These are phyloP conservation scores for Silene noctiflora DNA, from an alignment of 179 eudicot genomes.

Conservation along the genomic window DNA sequence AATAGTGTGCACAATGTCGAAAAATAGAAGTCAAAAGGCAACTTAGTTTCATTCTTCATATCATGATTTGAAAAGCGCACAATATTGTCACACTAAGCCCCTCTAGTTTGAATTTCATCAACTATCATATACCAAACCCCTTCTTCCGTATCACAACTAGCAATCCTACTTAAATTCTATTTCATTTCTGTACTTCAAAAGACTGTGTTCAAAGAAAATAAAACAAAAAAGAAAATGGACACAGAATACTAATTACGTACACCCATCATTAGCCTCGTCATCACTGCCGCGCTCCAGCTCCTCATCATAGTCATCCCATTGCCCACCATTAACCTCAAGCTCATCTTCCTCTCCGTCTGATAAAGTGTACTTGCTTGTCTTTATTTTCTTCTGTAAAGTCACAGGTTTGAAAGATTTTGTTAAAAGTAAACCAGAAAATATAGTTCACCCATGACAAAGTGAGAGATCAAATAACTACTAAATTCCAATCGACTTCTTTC, in stretches of 20 bases:
- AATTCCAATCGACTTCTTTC: neutral
- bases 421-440: neutral
- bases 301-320: conserved; percentile 77
- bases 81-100: neutral
- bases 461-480: neutral
- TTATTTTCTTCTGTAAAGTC: conserved; percentile 49
- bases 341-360: conserved; percentile 96
- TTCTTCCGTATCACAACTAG: neutral
- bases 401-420: neutral
- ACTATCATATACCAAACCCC: neutral
- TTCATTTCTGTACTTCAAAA: neutral
- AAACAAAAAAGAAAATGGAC: neutral
- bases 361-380: conserved; percentile 71
- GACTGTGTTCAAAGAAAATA: neutral
- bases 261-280: conserved; percentile 42
- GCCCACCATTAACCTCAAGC: conserved; percentile 42
- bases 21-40: neutral
- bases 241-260: conserved; percentile 32
- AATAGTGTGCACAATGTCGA: neutral
- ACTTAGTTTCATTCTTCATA: neutral
- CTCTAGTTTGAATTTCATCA: neutral
- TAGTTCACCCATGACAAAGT: neutral
- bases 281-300: conserved; percentile 58
- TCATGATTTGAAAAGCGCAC: neutral
- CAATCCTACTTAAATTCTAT: neutral